Conservation (phyloP, 169 alveolate genomes). For the Fabrea salina region DNA sequence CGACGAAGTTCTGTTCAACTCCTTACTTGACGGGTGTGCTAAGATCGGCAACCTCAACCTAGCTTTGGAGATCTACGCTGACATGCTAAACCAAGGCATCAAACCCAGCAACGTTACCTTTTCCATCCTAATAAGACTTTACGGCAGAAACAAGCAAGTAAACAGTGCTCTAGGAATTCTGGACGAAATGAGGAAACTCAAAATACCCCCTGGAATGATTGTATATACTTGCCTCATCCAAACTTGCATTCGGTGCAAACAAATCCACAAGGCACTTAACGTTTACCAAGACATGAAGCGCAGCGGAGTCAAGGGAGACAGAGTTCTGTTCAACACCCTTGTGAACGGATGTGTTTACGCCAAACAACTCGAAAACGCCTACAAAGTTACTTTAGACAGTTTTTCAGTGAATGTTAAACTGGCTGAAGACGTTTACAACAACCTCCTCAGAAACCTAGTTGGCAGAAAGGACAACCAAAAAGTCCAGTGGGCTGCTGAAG, state of each 20-base stretch:
- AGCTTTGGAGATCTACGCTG: constrained; percentile 63
- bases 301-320: constrained; percentile 73
- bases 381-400: constrained; percentile 19
- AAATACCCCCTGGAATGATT: constrained; percentile 32
- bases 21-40: constrained; percentile 94
- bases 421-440: constrained; percentile 34
- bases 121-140: constrained; percentile 78
- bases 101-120: constrained; percentile 83
- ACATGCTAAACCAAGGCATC: constrained; percentile 71
- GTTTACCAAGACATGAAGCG: constrained; percentile 72
- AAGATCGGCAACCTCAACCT: constrained; percentile 52
- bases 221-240: constrained; percentile 85
- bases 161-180: constrained; percentile 20
- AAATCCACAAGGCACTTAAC: constrained; percentile 65
- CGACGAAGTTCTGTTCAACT: constrained; percentile 94
- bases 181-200: constrained; percentile 23
- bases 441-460: constrained; percentile 7
- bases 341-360: constrained; percentile 67
- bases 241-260: constrained; percentile 79
- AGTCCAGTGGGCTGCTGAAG: constrained; percentile 23
- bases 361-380: constrained; percentile 20
- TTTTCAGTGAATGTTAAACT: constrained; percentile 23
- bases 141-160: constrained; percentile 80
- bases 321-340: constrained; percentile 76
- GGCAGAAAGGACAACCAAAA: not conserved